Conservation (phyloP, 2,329 filamentous ascomycete genomes). For the Akanthomyces uredinophilus region DNA sequence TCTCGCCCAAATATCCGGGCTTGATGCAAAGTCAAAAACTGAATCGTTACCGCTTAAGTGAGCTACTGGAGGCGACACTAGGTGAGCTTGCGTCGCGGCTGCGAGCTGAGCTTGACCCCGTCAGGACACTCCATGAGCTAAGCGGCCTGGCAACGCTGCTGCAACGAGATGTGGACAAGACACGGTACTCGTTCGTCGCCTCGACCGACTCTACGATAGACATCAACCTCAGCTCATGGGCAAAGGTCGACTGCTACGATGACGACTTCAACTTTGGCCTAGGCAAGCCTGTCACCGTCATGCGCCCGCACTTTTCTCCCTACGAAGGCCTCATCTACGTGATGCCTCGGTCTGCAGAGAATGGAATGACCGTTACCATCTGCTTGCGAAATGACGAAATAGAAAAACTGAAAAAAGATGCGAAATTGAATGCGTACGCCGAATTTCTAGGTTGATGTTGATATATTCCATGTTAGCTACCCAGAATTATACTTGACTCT, state of each 20-base stretch:
- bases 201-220: constrained; percentile 34
- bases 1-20: constrained; percentile 43
- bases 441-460: background rate
- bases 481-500: no score
- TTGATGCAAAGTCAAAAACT: constrained; percentile 43
- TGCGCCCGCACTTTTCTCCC: constrained; percentile 41
- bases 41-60: constrained; percentile 25
- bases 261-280: constrained; percentile 44
- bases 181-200: constrained; percentile 28
- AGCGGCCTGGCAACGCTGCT: constrained; percentile 39
- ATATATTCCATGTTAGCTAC: background rate
- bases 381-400: constrained; percentile 22
- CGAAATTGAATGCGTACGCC: background rate
- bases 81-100: constrained; percentile 34
- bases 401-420: background rate
- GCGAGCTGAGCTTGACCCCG: constrained; percentile 33
- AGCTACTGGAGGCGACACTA: constrained; percentile 27
- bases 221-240: constrained; percentile 52
- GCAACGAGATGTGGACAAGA: constrained; percentile 30
- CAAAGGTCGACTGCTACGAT: constrained; percentile 38
- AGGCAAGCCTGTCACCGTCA: constrained; percentile 41
- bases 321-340: constrained; percentile 46
- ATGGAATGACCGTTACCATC: constrained; percentile 39
- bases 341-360: constrained; percentile 38
- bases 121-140: constrained; percentile 30